These are phyloP conservation scores for Fraxinus quadrangulata DNA, from an alignment of 257 asterid species.

Conservation along the genomic window DNA sequence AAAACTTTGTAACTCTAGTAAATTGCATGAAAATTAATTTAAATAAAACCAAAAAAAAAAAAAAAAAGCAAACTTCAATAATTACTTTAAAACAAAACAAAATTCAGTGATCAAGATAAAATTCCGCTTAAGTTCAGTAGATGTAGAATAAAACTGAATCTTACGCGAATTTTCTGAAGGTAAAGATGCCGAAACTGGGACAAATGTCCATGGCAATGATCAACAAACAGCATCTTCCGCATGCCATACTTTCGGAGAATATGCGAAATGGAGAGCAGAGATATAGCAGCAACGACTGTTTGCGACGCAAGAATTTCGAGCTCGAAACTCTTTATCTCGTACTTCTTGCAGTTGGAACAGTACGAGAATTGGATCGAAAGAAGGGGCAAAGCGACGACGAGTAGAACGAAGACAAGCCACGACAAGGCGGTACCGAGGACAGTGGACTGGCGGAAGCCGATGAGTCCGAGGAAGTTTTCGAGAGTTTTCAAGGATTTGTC, in stretches of 20 bases:
- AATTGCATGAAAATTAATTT: no score
- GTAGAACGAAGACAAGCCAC: slow-evolving; percentile 57
- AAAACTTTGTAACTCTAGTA: no score
- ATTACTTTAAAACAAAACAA: no score
- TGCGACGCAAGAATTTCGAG: slow-evolving; percentile 51
- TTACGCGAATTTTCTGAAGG: slow-evolving; percentile 61
- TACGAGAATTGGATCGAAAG: slow-evolving; percentile 33
- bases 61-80: no score
- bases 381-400: slow-evolving; percentile 60
- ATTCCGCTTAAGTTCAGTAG: no score
- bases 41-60: no score
- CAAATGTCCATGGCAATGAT: slow-evolving; percentile 58
- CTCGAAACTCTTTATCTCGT: slow-evolving; percentile 66
- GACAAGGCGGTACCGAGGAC: slow-evolving; percentile 45
- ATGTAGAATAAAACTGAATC: background rate
- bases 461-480: slow-evolving; percentile 49
- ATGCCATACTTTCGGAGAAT: slow-evolving; percentile 68
- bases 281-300: slow-evolving; percentile 61
- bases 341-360: slow-evolving; percentile 57
- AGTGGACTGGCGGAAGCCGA: slow-evolving; percentile 68
- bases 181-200: slow-evolving; percentile 59
- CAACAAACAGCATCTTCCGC: slow-evolving; percentile 71
- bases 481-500: slow-evolving; percentile 46
- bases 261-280: slow-evolving; percentile 66
- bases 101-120: no score